These are phyloP conservation scores for Microstegium vimineum DNA, from an alignment of 176 grass and related monocot species.

Conservation along the genomic window DNA sequence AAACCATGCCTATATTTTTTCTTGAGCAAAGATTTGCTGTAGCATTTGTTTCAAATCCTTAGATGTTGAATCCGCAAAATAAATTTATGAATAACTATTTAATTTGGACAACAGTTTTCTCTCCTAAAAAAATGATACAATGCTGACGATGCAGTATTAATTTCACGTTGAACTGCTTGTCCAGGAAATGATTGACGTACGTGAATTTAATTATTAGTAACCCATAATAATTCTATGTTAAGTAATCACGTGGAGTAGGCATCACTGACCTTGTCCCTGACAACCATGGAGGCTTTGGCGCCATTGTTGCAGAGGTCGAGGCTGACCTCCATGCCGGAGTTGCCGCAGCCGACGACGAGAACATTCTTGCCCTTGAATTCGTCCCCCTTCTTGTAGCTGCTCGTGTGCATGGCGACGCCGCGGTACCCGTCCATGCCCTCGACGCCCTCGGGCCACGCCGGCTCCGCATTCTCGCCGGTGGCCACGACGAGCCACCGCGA, in stretches of 20 bases:
- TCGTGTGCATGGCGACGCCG: constrained; percentile 56
- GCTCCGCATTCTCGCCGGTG: constrained; percentile 80
- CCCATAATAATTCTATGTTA: no score
- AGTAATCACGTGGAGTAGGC: background rate
- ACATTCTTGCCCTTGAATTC: constrained; percentile 71
- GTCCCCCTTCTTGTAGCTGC: constrained; percentile 64
- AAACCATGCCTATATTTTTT: background rate
- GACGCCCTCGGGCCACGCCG: constrained; percentile 42
- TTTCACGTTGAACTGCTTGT: background rate
- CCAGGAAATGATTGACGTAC: background rate
- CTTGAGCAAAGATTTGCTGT: background rate
- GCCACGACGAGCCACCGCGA: constrained; percentile 78
- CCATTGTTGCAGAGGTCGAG: constrained; percentile 87
- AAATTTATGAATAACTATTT: background rate
- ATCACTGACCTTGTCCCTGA: constrained; percentile 73
- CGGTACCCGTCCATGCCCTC: constrained; percentile 33
- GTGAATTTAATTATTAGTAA: no score
- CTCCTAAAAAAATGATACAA: background rate
- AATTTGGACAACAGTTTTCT: background rate
- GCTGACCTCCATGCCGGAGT: constrained; percentile 97
- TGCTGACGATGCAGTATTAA: background rate
- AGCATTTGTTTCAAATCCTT: background rate
- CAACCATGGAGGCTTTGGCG: constrained; percentile 65
- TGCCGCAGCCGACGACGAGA: constrained; percentile 83
- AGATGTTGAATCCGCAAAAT: background rate